phyloP scores from a whole-genome alignment of 306 rosid species.

The Ceratonia siliqua region DNA sequence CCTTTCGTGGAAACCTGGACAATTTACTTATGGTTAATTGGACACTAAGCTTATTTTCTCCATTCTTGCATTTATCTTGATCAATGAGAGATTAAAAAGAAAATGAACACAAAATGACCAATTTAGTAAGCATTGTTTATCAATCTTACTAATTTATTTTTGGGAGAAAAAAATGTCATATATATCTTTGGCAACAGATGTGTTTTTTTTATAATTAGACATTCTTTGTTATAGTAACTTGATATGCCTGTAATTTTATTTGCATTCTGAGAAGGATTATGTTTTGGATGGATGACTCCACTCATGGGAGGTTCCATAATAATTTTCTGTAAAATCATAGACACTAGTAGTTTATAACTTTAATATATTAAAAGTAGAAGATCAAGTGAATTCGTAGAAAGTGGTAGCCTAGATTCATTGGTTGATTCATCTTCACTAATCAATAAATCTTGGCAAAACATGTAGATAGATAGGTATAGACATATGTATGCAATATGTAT shows the following conservation, averaged over 20 bases:
- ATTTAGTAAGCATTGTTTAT: neutral
- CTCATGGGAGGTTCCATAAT: constrained; percentile 89
- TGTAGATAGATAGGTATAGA: too few relatives aligned
- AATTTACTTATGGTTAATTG: neutral
- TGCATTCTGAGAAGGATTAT: constrained; percentile 55
- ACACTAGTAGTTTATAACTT: too few relatives aligned
- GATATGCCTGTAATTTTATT: constrained; percentile 24
- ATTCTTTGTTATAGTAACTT: neutral
- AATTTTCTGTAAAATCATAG: too few relatives aligned
- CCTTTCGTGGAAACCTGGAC: neutral
- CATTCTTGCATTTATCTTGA: neutral
- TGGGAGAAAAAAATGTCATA: neutral
- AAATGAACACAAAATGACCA: neutral
- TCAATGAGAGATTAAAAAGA: neutral
- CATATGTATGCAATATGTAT: too few relatives aligned
- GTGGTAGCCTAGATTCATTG: too few relatives aligned
- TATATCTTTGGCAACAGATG: neutral
- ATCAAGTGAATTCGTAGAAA: too few relatives aligned
- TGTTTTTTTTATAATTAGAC: neutral
- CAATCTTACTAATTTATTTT: neutral
- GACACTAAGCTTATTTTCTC: neutral
- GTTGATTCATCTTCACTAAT: too few relatives aligned
- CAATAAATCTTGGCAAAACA: too few relatives aligned
- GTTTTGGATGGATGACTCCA: constrained; percentile 85
- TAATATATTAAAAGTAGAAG: too few relatives aligned